phyloP scores from a whole-genome alignment of 768 basidiomycete genomes.

The Lentinula guzmanii region DNA sequence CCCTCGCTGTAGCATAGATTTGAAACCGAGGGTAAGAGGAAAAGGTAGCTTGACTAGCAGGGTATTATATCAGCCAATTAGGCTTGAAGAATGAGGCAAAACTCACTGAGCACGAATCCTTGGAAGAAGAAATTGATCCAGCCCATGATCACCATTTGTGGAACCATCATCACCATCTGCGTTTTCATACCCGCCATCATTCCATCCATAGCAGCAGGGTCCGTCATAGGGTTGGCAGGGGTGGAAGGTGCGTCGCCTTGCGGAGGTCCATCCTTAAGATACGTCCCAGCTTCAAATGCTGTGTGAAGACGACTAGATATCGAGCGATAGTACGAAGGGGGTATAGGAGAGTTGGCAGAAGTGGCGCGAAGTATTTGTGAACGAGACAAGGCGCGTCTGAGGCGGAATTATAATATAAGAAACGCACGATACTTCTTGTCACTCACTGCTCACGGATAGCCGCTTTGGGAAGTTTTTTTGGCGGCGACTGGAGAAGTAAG shows the following conservation, averaged over 20 bases:
- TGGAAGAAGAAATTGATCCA: conserved; percentile 99
- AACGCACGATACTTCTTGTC: background rate
- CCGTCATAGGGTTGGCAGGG: conserved; percentile 79
- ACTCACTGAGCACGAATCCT: conserved; percentile 95
- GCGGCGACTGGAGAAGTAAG: conserved; percentile 72
- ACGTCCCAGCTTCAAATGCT: conserved; percentile 69
- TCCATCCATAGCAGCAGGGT: conserved; percentile 91
- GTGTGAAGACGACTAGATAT: conserved; percentile 71
- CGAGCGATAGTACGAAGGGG: conserved; percentile 62
- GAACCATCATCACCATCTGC: conserved; percentile 99
- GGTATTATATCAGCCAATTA: background rate
- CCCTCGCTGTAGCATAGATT: conserved; percentile 94
- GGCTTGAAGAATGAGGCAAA: background rate
- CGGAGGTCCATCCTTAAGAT: conserved; percentile 81
- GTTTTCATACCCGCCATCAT: conserved; percentile 99
- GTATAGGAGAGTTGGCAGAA: conserved; percentile 75
- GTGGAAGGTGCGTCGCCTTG: conserved; percentile 50
- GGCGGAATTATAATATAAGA: conserved; percentile 5
- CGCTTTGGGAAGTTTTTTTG: conserved; percentile 72
- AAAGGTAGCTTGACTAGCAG: conserved; percentile 88
- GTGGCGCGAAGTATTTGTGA: conserved; percentile 82
- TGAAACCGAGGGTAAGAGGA: conserved; percentile 94
- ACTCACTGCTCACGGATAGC: conserved; percentile 91
- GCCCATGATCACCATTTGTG: conserved; percentile 98
- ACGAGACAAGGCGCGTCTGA: conserved; percentile 71